phyloP scores from a whole-genome alignment of 257 asterid genomes.

The Solanum acaule region DNA sequence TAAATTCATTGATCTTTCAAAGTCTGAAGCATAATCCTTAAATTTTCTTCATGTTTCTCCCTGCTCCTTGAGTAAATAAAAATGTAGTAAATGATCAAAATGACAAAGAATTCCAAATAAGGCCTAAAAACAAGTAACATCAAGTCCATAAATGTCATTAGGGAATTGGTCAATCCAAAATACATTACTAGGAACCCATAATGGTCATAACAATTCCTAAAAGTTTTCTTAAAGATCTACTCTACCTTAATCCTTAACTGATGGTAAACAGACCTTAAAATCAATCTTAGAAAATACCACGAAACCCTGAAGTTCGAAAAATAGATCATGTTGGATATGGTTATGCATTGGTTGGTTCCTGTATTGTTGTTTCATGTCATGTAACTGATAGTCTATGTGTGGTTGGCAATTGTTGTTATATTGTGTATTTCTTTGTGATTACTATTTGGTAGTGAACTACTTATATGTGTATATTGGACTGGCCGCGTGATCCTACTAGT shows the following conservation, averaged over 20 bases:
- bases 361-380: background rate
- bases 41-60: background rate
- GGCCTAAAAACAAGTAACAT: background rate
- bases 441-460: background rate
- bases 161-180: background rate
- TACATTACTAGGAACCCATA: background rate
- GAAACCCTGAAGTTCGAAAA: background rate
- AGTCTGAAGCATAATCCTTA: too few relatives aligned
- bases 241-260: background rate
- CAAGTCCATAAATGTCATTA: background rate
- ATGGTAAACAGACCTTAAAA: background rate
- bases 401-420: background rate
- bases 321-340: background rate
- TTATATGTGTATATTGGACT: too few relatives aligned
- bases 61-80: background rate
- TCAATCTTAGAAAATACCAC: background rate
- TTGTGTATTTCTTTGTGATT: background rate
- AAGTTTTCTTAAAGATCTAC: background rate
- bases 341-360: background rate
- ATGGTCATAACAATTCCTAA: background rate
- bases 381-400: background rate
- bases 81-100: background rate
- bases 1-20: background rate
- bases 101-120: too few relatives aligned
- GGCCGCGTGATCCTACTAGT: too few relatives aligned